phyloP scores from a whole-genome alignment of 345 rosid species.

The Microcos paniculata region DNA sequence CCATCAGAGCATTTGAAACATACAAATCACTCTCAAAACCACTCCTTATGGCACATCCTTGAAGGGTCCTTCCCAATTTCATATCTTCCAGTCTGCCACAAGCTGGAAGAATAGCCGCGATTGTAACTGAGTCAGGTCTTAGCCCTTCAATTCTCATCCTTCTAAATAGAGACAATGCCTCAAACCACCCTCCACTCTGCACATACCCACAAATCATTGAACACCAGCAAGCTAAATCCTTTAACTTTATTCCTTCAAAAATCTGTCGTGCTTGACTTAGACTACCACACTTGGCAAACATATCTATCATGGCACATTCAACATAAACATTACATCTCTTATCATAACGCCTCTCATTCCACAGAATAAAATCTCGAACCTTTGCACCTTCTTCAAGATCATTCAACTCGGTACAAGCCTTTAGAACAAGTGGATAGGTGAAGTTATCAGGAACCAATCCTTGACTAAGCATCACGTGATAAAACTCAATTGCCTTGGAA shows the following conservation, averaged over 20 bases:
- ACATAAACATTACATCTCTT: conserved; percentile 33
- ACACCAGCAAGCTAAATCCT: conserved; percentile 58
- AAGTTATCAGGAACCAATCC: conserved; percentile 34
- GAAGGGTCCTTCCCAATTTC: conserved; percentile 33
- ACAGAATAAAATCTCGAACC: conserved; percentile 23
- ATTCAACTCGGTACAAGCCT: conserved; percentile 33
- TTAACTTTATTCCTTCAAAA: conserved; percentile 38
- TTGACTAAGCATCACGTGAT: conserved; percentile 29
- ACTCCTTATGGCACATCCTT: conserved; percentile 28
- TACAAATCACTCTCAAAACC: conserved; percentile 37
- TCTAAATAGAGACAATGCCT: conserved; percentile 31
- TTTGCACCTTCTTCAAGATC: conserved; percentile 30
- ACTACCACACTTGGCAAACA: conserved; percentile 56
- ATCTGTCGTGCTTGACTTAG: conserved; percentile 36
- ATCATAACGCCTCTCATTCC: conserved; percentile 11
- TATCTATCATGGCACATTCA: conserved; percentile 45
- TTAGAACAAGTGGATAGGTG: conserved; percentile 37
- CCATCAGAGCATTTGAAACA: conserved; percentile 55
- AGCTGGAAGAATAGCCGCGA: conserved; percentile 33
- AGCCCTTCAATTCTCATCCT: conserved; percentile 37
- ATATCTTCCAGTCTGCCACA: conserved; percentile 29
- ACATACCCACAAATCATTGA: conserved; percentile 47
- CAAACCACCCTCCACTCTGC: conserved; percentile 33
- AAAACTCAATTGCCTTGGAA: conserved; percentile 22
- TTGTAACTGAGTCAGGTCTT: conserved; percentile 31